Evolutionary conservation across 192 early-diverging fungal species (phyloP).

Genomic region (Fimicolochytrium jonesii): DNA sequence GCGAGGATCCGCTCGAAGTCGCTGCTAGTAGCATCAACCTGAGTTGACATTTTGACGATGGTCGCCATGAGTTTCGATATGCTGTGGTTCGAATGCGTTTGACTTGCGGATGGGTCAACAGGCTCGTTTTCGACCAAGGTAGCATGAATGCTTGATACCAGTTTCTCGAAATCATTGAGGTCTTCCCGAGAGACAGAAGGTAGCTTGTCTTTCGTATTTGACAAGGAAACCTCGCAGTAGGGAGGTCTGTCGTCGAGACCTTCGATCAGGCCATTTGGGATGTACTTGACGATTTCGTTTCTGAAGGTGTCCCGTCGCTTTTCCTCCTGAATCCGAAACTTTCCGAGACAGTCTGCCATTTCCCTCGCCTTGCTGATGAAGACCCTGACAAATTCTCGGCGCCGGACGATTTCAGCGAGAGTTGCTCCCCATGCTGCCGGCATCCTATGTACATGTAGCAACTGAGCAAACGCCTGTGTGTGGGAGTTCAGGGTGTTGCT

Average conservation of each 20-base stretch:
- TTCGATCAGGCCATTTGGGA: constrained; percentile 29
- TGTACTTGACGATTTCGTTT: constrained; percentile 39
- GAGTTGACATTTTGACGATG: constrained; percentile 42
- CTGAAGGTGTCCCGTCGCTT: constrained; percentile 37
- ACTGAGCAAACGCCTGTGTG: constrained; percentile 38
- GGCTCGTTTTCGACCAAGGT: constrained; percentile 33
- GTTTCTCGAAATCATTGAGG: constrained; percentile 38
- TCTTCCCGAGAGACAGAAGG: constrained; percentile 36
- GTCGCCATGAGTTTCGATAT: constrained; percentile 46
- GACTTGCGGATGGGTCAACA: constrained; percentile 5
- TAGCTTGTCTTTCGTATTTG: constrained; percentile 33
- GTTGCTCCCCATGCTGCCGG: constrained; percentile 47
- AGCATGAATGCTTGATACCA: constrained; percentile 35
- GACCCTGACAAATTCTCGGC: constrained; percentile 40
- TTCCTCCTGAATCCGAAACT: constrained; percentile 33
- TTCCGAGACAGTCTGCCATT: constrained; percentile 35
- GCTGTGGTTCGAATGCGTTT: constrained; percentile 20
- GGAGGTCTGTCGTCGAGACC: constrained; percentile 44
- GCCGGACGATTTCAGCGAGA: constrained; percentile 45
- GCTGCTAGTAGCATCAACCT: constrained; percentile 31
- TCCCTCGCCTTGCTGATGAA: constrained; percentile 37
- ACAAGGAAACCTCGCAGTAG: constrained; percentile 34
- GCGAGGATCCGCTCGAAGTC: constrained; percentile 43
- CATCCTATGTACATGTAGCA: constrained; percentile 51
- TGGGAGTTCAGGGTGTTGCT: constrained; percentile 14